Conservation (phyloP, 768 basidiomycete species). For the Dioszegia crocea region DNA sequence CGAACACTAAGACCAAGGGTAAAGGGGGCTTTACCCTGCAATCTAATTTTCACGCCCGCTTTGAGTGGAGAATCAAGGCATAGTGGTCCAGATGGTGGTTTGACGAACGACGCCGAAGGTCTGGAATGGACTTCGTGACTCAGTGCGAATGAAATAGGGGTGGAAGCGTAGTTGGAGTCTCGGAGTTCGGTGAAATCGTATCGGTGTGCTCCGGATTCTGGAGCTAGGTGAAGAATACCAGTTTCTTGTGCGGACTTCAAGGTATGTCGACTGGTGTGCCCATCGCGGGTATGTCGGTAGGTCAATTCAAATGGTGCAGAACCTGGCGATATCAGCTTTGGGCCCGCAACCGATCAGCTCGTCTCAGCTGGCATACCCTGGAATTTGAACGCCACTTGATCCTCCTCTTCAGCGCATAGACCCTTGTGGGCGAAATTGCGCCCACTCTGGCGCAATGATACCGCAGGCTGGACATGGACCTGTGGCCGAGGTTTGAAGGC, state of each 20-base stretch:
- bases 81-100: conserved; percentile 64
- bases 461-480: conserved; percentile 55
- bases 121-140: conserved; percentile 79
- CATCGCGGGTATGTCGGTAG: conserved; percentile 66
- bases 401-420: conserved; percentile 75
- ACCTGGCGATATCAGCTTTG: conserved; percentile 55
- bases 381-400: conserved; percentile 78
- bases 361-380: no score
- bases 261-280: conserved; percentile 23
- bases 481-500: conserved; percentile 75
- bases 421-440: conserved; percentile 54
- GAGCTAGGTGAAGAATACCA: conserved; percentile 54
- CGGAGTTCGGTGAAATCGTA: conserved; percentile 88
- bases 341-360: not conserved
- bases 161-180: conserved; percentile 63
- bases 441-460: conserved; percentile 2
- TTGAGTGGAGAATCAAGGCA: conserved; percentile 62
- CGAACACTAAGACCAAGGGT: conserved; percentile 62
- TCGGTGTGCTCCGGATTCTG: conserved; percentile 70
- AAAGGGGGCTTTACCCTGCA: conserved; percentile 86
- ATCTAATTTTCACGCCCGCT: conserved; percentile 68
- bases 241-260: conserved; percentile 37
- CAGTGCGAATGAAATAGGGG: conserved; percentile 57
- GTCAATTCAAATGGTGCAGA: conserved; percentile 89
- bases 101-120: conserved; percentile 75